Conservation (phyloP, 805 yeast species). For the Cephaloascus albidus region DNA sequence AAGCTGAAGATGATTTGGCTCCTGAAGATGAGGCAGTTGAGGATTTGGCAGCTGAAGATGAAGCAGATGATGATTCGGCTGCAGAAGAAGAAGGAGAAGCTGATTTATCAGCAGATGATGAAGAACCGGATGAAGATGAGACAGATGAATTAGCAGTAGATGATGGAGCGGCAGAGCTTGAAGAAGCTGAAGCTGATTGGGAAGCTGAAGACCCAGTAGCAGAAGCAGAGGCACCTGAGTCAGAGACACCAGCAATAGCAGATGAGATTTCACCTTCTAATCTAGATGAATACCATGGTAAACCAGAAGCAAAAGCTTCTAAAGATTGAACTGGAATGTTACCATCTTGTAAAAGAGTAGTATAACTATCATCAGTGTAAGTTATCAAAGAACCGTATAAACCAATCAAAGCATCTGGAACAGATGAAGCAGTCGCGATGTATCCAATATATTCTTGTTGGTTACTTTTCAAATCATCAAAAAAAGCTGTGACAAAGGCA, state of each 20-base stretch:
- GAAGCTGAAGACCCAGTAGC: constrained; percentile 3
- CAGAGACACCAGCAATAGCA: constrained; percentile 5
- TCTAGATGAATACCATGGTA: constrained; percentile 15
- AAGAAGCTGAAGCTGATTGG: not conserved
- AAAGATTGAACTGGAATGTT: constrained; percentile 3
- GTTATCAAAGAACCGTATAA: not conserved
- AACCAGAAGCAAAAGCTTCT: constrained; percentile 11
- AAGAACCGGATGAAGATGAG: not conserved
- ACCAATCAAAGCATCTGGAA: not conserved
- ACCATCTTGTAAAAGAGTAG: not conserved
- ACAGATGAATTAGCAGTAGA: not conserved
- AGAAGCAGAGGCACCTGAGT: constrained; percentile 1
- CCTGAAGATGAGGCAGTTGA: not conserved
- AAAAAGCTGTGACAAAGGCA: not conserved
- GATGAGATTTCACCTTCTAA: constrained; percentile 3
- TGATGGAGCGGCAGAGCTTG: not conserved
- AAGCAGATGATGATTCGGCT: not conserved
- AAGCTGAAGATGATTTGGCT: not conserved
- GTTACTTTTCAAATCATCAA: not conserved
- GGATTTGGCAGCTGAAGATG: not conserved
- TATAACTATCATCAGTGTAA: not conserved
- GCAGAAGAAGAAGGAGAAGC: not conserved
- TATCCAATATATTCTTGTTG: not conserved
- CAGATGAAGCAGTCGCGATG: not conserved
- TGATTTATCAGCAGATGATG: not conserved